Conservation (phyloP, 805 yeast genomes). For the Yamadazyma kitorensis region DNA sequence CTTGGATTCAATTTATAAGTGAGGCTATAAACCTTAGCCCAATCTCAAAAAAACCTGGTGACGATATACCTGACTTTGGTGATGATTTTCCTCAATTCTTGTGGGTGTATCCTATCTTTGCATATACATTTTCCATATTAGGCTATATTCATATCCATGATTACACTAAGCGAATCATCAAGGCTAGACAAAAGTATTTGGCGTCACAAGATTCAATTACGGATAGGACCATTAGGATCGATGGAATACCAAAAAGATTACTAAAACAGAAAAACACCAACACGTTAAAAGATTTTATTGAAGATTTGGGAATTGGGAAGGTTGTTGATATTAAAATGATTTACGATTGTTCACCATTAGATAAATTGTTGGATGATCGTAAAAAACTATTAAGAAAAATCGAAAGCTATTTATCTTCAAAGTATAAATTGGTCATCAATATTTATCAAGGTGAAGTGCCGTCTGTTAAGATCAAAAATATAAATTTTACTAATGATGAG, state of each 20-base stretch:
- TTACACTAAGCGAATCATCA: slow-evolving; percentile 48
- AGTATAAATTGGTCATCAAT: slow-evolving; percentile 42
- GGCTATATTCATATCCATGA: slow-evolving; percentile 44
- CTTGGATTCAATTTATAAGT: slow-evolving; percentile 32
- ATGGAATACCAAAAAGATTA: slow-evolving; percentile 51
- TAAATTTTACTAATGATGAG: slow-evolving; percentile 14
- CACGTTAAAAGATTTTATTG: slow-evolving; percentile 47
- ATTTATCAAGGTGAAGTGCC: slow-evolving; percentile 35
- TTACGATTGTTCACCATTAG: slow-evolving; percentile 44
- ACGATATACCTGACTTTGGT: slow-evolving; percentile 22
- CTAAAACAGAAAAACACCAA: slow-evolving; percentile 34
- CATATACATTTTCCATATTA: slow-evolving; percentile 50
- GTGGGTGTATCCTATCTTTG: slow-evolving; percentile 54
- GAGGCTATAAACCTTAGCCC: slow-evolving; percentile 27
- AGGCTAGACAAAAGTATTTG: slow-evolving; percentile 53
- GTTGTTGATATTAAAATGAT: slow-evolving; percentile 51
- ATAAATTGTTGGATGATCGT: slow-evolving; percentile 35
- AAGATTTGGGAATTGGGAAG: slow-evolving; percentile 53
- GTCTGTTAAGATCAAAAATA: slow-evolving; percentile 23
- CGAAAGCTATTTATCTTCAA: slow-evolving; percentile 41
- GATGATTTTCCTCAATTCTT: slow-evolving; percentile 43
- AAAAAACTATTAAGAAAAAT: slow-evolving; percentile 26
- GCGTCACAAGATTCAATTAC: slow-evolving; percentile 60
- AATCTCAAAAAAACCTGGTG: neutral
- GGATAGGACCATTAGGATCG: slow-evolving; percentile 55